These are phyloP conservation scores for Quercus variabilis DNA, from an alignment of 306 rosid genomes.

Conservation along the genomic window DNA sequence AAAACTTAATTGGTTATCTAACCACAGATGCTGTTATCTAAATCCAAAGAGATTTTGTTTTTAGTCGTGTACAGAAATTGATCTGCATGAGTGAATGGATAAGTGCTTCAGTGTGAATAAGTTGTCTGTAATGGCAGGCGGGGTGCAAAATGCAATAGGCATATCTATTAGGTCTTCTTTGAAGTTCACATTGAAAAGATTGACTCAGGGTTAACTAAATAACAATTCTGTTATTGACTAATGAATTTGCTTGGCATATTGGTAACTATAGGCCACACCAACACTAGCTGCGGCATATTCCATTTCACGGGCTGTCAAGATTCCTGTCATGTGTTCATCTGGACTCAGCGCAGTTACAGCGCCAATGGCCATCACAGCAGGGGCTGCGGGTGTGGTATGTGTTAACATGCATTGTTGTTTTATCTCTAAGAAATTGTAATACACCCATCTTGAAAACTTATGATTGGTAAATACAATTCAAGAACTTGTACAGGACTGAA, in stretches of 20 bases:
- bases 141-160: background rate
- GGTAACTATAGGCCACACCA: constrained; percentile 66
- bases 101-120: background rate
- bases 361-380: constrained; percentile 93
- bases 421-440: background rate
- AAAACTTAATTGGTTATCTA: background rate
- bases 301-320: constrained; percentile 78
- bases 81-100: background rate
- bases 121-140: background rate
- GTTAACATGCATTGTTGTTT: background rate
- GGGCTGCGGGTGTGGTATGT: constrained; percentile 90
- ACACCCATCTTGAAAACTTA: background rate
- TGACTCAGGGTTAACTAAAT: background rate
- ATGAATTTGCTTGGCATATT: constrained; percentile 10
- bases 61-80: background rate
- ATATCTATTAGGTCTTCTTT: background rate
- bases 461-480: background rate
- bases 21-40: background rate
- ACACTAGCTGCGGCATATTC: constrained; percentile 92
- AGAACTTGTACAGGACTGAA: background rate
- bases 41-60: background rate
- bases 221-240: background rate
- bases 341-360: constrained; percentile 85
- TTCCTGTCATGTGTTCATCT: constrained; percentile 87
- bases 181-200: background rate